Evolutionary conservation across 2,329 filamentous ascomycete genomes (phyloP).

Genomic region (Gnomoniopsis sp.): DNA sequence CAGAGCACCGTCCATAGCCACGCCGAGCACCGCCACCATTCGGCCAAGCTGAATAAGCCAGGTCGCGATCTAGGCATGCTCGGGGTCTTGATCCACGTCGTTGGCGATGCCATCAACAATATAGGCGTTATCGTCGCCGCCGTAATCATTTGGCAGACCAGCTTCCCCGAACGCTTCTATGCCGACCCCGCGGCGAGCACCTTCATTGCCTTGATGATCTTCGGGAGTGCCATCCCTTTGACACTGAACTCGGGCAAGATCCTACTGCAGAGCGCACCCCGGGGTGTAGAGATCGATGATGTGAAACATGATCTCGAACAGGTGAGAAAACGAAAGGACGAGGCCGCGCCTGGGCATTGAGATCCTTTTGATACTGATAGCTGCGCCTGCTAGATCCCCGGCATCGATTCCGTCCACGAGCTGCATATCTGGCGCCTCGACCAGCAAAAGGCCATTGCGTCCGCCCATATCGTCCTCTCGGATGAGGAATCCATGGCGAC

Average conservation of each 20-base stretch:
- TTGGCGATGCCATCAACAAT: slow-evolving; percentile 74
- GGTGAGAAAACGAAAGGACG: slow-evolving; percentile 31
- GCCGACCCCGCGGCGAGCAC: slow-evolving; percentile 68
- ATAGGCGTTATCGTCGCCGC: slow-evolving; percentile 70
- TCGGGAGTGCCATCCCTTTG: slow-evolving; percentile 60
- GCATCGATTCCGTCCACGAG: slow-evolving; percentile 66
- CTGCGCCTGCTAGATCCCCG: slow-evolving; percentile 50
- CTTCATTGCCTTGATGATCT: slow-evolving; percentile 70
- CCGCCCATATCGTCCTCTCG: slow-evolving; percentile 64
- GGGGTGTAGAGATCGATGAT: slow-evolving; percentile 56
- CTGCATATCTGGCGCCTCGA: slow-evolving; percentile 72
- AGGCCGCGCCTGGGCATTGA: background rate
- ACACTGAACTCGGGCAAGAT: slow-evolving; percentile 61
- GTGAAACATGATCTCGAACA: slow-evolving; percentile 67
- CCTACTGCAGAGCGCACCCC: slow-evolving; percentile 63
- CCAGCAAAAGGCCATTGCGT: slow-evolving; percentile 66
- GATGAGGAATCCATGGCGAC: slow-evolving; percentile 47
- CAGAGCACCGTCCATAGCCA: slow-evolving; percentile 33
- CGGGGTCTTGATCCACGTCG: slow-evolving; percentile 66
- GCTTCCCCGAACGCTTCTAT: slow-evolving; percentile 60
- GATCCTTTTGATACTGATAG: background rate
- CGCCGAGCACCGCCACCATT: slow-evolving; percentile 46
- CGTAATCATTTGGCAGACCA: slow-evolving; percentile 63
- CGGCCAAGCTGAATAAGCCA: slow-evolving; percentile 27
- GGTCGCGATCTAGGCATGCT: slow-evolving; percentile 66